Conservation (phyloP, 148 eudicot genomes). For the Chenopodium formosanum region DNA sequence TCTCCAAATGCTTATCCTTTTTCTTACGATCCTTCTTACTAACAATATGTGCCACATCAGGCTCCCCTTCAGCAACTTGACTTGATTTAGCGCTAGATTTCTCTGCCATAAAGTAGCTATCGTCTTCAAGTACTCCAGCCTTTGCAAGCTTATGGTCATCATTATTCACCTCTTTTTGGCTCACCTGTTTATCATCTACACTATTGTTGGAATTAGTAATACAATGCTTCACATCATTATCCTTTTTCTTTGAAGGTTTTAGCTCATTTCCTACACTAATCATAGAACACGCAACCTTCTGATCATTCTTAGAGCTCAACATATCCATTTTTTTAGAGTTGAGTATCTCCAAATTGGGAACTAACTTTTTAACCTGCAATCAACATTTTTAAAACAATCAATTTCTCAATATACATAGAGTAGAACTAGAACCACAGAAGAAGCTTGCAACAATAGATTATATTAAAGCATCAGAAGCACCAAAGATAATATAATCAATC, state of each 20-base stretch:
- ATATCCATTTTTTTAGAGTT: conserved; percentile 66
- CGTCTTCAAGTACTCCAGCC: background rate
- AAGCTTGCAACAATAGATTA: background rate
- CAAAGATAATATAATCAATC: too few relatives aligned
- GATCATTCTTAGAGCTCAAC: conserved; percentile 33
- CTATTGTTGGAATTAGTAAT: conserved; percentile 19
- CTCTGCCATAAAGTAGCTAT: background rate
- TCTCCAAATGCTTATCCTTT: conserved; percentile 26
- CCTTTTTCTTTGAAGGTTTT: conserved; percentile 20
- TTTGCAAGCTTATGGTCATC: background rate
- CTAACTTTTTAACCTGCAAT: conserved; percentile 69
- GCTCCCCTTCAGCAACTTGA: conserved; percentile 6
- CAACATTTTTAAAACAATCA: conserved; percentile 12
- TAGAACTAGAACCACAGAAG: background rate
- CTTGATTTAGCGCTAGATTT: conserved; percentile 9
- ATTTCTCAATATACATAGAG: background rate
- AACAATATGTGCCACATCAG: conserved; percentile 4
- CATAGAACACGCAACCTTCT: conserved; percentile 28
- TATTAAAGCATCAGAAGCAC: background rate
- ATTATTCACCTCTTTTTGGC: background rate
- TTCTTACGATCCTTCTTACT: conserved; percentile 31
- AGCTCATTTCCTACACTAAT: conserved; percentile 8
- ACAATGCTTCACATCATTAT: conserved; percentile 8
- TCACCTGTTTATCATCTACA: background rate
- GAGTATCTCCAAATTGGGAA: conserved; percentile 65